phyloP scores from a whole-genome alignment of 169 alveolate species.

The Eimeria praecox region DNA sequence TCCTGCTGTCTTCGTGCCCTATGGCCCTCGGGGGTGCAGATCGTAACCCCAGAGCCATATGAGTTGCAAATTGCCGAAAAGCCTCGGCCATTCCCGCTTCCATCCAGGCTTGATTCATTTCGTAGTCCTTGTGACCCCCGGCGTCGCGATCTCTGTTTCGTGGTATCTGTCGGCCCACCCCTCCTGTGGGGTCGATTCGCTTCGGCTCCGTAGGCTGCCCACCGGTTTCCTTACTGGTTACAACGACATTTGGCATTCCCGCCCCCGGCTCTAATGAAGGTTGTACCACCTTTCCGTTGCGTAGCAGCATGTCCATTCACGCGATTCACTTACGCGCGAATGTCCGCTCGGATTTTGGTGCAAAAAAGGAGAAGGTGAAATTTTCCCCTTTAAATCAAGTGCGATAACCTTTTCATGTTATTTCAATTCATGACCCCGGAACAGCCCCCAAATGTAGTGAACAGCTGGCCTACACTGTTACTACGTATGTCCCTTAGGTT shows the following conservation, averaged over 20 bases:
- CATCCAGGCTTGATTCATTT: not conserved
- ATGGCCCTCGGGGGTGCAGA: not conserved
- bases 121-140: not conserved
- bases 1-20: not conserved
- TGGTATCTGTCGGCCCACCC: too few relatives aligned
- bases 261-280: not conserved
- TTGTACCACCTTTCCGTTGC: constrained; percentile 29
- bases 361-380: too few relatives aligned
- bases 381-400: too few relatives aligned
- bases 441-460: constrained; percentile 59
- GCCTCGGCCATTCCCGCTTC: not conserved
- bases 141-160: not conserved
- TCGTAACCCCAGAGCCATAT: not conserved
- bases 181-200: not conserved
- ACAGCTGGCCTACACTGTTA: constrained; percentile 41
- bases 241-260: constrained; percentile 19
- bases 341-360: too few relatives aligned
- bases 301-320: constrained; percentile 17
- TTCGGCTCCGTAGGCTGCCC: not conserved
- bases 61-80: not conserved
- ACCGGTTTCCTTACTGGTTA: not conserved
- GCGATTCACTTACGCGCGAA: not conserved
- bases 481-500: constrained; percentile 21
- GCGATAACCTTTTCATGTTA: too few relatives aligned
- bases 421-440: too few relatives aligned